A percentile compares a stretch with the other conserved stretches of the same genome.
Conservation (phyloP, 1,284 basidiomycete genomes). For the Takashimella tepidaria region DNA sequence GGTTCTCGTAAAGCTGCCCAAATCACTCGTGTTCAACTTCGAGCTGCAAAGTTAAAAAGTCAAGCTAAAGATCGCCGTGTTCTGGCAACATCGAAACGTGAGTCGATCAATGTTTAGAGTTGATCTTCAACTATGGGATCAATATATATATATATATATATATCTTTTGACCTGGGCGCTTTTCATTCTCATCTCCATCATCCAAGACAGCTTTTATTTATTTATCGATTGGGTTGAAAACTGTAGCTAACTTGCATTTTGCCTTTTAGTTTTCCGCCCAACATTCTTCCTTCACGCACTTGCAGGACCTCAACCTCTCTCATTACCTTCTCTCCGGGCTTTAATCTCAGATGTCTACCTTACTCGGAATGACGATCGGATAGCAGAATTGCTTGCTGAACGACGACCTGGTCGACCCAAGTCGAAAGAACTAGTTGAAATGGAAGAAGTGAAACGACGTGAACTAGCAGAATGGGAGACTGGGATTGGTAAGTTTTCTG, state of each 20-base stretch:
- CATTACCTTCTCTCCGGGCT: slow-evolving; percentile 63
- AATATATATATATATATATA: too few relatives aligned
- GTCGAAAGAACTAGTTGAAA: slow-evolving; percentile 60
- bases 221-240: too few relatives aligned
- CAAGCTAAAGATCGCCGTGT: slow-evolving; percentile 56
- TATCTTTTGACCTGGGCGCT: too few relatives aligned
- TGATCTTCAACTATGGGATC: not conserved
- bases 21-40: slow-evolving; percentile 63
- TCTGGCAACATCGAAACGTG: slow-evolving; percentile 28
- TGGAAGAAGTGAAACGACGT: slow-evolving; percentile 65
- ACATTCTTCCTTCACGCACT: slow-evolving; percentile 73
- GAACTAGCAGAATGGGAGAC: slow-evolving; percentile 72
- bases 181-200: too few relatives aligned
- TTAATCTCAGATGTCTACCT: slow-evolving; percentile 69
- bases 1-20: slow-evolving; percentile 59
- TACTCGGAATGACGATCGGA: slow-evolving; percentile 62
- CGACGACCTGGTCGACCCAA: slow-evolving; percentile 74
- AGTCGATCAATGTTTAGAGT: slow-evolving; percentile 4
- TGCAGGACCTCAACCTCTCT: slow-evolving; percentile 55
- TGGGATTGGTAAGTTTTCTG: slow-evolving; percentile 63
- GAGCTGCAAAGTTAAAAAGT: slow-evolving; percentile 62
- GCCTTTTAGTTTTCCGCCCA: slow-evolving; percentile 68
- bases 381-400: slow-evolving; percentile 59
- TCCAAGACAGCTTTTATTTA: too few relatives aligned
- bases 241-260: slow-evolving; percentile 12